A percentile compares a stretch with the other conserved stretches of the same genome.
These are phyloP conservation scores for Populus euphratica DNA, from an alignment of 345 rosid genomes.

Conservation along the genomic window DNA sequence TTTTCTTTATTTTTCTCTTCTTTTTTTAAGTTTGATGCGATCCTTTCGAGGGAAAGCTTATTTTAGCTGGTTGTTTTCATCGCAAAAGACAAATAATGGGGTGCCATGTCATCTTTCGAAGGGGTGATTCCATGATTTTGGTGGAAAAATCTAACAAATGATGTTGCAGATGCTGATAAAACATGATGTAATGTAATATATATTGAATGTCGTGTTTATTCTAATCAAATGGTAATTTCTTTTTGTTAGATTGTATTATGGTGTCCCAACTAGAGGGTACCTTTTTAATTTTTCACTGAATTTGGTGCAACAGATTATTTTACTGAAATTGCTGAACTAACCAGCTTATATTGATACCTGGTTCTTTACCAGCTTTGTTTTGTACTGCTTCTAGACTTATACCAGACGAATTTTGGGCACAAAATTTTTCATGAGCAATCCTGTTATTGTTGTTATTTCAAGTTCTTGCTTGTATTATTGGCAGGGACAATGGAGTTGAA, in stretches of 20 bases:
- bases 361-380: neutral
- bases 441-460: neutral
- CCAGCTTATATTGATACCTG: neutral
- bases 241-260: neutral
- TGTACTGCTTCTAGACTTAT: neutral
- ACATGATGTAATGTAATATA: neutral
- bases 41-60: neutral
- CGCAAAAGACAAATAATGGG: neutral
- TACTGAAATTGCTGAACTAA: neutral
- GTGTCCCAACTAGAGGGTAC: neutral
- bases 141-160: neutral
- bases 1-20: no score
- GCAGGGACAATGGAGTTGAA: conserved; percentile 73
- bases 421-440: no score
- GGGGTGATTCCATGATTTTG: neutral
- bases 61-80: neutral
- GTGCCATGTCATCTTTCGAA: neutral
- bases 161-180: neutral
- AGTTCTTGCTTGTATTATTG: neutral
- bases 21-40: neutral
- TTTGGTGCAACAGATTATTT: neutral
- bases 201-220: neutral
- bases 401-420: no score
- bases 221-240: neutral
- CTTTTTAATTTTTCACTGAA: neutral